phyloP scores from a whole-genome alignment of 306 rosid species.

The Glycyrrhiza uralensis region DNA sequence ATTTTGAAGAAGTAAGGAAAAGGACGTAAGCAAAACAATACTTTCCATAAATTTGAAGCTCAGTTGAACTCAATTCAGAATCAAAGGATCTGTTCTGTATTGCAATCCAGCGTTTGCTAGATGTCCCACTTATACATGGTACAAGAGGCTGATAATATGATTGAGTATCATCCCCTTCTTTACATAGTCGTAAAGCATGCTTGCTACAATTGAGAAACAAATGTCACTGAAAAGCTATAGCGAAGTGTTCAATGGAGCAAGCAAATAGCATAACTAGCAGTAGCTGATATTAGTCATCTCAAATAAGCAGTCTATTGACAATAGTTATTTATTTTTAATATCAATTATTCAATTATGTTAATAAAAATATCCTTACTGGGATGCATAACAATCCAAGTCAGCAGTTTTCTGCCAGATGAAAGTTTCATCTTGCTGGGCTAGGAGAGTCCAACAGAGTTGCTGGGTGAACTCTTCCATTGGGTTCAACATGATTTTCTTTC shows the following conservation, averaged over 20 bases:
- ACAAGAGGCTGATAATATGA: slow-evolving; percentile 77
- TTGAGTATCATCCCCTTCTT: slow-evolving; percentile 52
- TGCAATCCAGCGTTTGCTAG: slow-evolving; percentile 82
- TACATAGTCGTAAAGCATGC: slow-evolving; percentile 65
- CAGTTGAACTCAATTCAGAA: slow-evolving; percentile 55
- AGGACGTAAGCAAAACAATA: slow-evolving; percentile 37
- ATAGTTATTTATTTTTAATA: background rate
- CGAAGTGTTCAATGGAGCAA: slow-evolving; percentile 27
- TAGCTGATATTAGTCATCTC: background rate
- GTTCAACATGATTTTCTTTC: slow-evolving; percentile 47
- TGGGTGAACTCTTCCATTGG: slow-evolving; percentile 68
- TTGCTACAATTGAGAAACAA: slow-evolving; percentile 49
- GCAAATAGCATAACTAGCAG: slow-evolving; percentile 26
- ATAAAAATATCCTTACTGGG: slow-evolving; percentile 61
- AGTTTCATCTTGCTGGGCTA: slow-evolving; percentile 91
- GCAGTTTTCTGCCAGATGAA: slow-evolving; percentile 90
- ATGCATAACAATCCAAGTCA: slow-evolving; percentile 63
- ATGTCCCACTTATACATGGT: slow-evolving; percentile 82
- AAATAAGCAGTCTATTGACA: slow-evolving; percentile 15
- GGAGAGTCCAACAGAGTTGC: slow-evolving; percentile 85
- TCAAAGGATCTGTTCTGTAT: slow-evolving; percentile 75
- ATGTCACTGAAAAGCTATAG: slow-evolving; percentile 10
- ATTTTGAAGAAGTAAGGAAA: background rate
- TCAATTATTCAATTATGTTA: background rate
- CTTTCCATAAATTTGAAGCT: slow-evolving; percentile 93